A percentile compares a stretch with the other conserved stretches of the same genome.
phyloP scores from a whole-genome alignment of 2,329 filamentous ascomycete species.

The Arthrobotrys sphaeroides region DNA sequence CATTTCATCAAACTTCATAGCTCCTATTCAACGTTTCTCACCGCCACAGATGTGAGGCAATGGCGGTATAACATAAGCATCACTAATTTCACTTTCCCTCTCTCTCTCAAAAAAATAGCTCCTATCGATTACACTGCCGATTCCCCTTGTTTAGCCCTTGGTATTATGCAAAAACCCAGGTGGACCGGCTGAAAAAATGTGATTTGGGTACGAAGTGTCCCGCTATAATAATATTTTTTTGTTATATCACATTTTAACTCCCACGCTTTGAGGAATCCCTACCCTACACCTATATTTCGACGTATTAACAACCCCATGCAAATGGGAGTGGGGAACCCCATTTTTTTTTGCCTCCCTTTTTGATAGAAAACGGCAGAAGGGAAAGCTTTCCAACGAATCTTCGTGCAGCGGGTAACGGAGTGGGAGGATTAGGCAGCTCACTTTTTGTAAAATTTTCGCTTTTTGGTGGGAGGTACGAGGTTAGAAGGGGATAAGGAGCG shows the following conservation, averaged over 20 bases:
- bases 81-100: too few relatives aligned
- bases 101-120: background rate
- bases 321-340: background rate
- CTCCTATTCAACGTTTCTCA: background rate
- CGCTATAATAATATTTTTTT: background rate
- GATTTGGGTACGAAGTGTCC: background rate
- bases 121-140: background rate
- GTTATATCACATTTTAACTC: conserved; percentile 3
- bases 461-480: background rate
- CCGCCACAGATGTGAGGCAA: background rate
- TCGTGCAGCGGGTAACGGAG: background rate
- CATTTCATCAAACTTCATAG: too few relatives aligned
- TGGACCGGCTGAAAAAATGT: background rate
- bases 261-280: background rate
- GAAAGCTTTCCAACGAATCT: conserved; percentile 6
- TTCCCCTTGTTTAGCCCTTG: background rate
- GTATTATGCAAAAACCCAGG: background rate
- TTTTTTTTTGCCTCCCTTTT: background rate
- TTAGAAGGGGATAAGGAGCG: background rate
- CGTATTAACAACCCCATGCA: background rate
- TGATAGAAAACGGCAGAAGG: background rate
- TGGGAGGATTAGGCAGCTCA: background rate
- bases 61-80: too few relatives aligned
- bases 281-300: background rate
- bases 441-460: background rate